These are phyloP conservation scores for Macrophomina tecta DNA, from an alignment of 2,329 filamentous ascomycete species.

Conservation along the genomic window DNA sequence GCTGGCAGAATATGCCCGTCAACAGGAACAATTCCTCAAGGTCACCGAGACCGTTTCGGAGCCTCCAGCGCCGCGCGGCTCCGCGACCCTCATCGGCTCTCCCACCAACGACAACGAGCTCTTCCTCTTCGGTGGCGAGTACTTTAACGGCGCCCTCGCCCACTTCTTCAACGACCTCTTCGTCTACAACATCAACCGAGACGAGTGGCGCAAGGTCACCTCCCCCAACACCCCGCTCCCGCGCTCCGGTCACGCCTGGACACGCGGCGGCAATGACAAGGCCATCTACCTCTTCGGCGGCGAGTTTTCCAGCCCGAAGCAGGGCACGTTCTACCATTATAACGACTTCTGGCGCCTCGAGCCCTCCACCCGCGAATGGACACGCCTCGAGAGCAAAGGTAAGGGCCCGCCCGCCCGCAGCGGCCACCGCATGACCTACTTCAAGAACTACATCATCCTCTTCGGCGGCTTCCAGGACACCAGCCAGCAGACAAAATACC, in stretches of 20 bases:
- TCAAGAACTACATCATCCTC: slow-evolving; percentile 93
- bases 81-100: slow-evolving; percentile 81
- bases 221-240: slow-evolving; percentile 91
- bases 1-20: slow-evolving; percentile 87
- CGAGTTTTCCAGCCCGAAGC: slow-evolving; percentile 95
- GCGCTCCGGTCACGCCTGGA: slow-evolving; percentile 93
- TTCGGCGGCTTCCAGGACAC: slow-evolving; percentile 99
- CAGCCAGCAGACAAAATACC: slow-evolving; percentile 90
- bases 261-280: slow-evolving; percentile 81
- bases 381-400: slow-evolving; percentile 79
- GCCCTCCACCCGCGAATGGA: slow-evolving; percentile 85
- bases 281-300: slow-evolving; percentile 93
- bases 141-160: slow-evolving; percentile 89
- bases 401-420: slow-evolving; percentile 83
- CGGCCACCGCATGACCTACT: slow-evolving; percentile 95
- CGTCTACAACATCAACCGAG: slow-evolving; percentile 76
- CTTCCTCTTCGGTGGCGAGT: slow-evolving; percentile 92
- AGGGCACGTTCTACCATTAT: slow-evolving; percentile 98
- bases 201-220: slow-evolving; percentile 90
- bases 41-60: slow-evolving; percentile 79
- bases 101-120: slow-evolving; percentile 87
- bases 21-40: slow-evolving; percentile 91
- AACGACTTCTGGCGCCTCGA: slow-evolving; percentile 98
- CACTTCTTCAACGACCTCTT: slow-evolving; percentile 71
- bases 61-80: slow-evolving; percentile 79